Percentiles rank a stretch among this genome's conserved stretches.
Evolutionary conservation across 202 grass and related monocot species (phyloP).

Genomic region (Brachypodium distachyon): DNA sequence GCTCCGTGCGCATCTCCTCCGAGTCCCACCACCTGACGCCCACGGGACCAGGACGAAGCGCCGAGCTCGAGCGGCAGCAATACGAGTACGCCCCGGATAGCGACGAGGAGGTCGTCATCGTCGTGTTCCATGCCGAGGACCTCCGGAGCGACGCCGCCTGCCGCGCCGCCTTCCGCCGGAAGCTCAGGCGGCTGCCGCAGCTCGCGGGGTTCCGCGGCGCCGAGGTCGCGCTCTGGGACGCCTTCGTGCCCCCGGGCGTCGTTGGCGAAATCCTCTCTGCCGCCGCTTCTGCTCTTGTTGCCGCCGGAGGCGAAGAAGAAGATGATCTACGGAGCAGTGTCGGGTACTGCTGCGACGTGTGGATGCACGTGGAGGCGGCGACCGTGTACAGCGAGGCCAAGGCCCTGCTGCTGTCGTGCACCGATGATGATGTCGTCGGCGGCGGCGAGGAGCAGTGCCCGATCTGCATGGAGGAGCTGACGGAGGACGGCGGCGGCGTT

Average conservation of each 20-base stretch:
- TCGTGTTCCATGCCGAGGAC: not conserved
- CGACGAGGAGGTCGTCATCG: not conserved
- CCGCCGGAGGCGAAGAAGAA: not conserved
- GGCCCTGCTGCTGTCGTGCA: not conserved
- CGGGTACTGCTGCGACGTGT: not conserved
- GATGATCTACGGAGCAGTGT: not conserved
- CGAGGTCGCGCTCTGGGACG: not conserved
- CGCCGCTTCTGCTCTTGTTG: not conserved
- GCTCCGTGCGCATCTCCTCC: not conserved
- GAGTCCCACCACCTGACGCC: not conserved
- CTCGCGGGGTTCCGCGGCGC: not conserved
- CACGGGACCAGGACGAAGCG: too few relatives aligned
- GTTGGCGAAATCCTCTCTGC: not conserved
- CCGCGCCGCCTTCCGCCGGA: not conserved
- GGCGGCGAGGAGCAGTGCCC: not conserved
- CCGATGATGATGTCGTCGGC: not conserved
- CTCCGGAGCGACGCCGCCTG: not conserved
- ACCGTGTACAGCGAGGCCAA: not conserved
- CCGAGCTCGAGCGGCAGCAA: not conserved
- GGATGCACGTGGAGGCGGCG: not conserved
- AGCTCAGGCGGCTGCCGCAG: not conserved
- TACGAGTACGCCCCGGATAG: not conserved
- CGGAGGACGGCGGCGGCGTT: not conserved
- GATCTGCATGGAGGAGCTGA: constrained; percentile 1
- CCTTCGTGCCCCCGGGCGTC: not conserved